phyloP scores from a whole-genome alignment of 2,329 filamentous ascomycete genomes.

The Claviceps sp. region DNA sequence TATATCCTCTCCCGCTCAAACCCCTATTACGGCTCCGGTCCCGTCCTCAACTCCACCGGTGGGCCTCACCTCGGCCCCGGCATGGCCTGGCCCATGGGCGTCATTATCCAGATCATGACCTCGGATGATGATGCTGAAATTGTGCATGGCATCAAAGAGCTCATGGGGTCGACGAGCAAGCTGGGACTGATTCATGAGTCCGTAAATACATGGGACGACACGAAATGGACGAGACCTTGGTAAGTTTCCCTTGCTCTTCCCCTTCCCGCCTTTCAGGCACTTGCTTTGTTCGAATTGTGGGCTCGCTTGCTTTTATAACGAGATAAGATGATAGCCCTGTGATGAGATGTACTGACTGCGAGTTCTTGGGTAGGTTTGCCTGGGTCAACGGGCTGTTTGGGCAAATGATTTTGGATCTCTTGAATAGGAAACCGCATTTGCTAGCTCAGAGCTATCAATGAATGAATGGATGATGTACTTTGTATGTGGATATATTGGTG shows the following conservation, averaged over 20 bases:
- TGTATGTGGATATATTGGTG: too few relatives aligned
- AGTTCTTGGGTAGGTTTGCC: constrained; percentile 50
- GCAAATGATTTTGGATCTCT: constrained; percentile 65
- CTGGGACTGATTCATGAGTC: constrained; percentile 67
- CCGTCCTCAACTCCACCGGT: constrained; percentile 36
- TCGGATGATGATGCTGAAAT: constrained; percentile 66
- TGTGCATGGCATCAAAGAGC: constrained; percentile 41
- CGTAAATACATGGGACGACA: constrained; percentile 20
- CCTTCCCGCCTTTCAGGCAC: neutral
- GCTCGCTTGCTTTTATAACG: neutral
- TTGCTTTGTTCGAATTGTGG: neutral
- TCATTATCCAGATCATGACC: constrained; percentile 69
- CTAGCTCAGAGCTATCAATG: constrained; percentile 35
- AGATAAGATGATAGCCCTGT: neutral
- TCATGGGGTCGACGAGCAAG: constrained; percentile 57
- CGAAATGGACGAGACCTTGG: constrained; percentile 24
- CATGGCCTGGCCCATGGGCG: constrained; percentile 78
- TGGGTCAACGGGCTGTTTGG: constrained; percentile 87
- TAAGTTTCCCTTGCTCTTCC: constrained; percentile 7
- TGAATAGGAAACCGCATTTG: constrained; percentile 57
- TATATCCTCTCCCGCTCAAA: constrained; percentile 62
- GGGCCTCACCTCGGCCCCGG: constrained; percentile 44
- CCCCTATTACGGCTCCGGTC: constrained; percentile 53
- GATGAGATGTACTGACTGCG: neutral
- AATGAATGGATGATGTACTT: neutral